Evolutionary conservation across 208 protist genomes (phyloP), one percentile per base, ranked within the genome.

Genomic region (Wallacemonas sp.): DNA sequence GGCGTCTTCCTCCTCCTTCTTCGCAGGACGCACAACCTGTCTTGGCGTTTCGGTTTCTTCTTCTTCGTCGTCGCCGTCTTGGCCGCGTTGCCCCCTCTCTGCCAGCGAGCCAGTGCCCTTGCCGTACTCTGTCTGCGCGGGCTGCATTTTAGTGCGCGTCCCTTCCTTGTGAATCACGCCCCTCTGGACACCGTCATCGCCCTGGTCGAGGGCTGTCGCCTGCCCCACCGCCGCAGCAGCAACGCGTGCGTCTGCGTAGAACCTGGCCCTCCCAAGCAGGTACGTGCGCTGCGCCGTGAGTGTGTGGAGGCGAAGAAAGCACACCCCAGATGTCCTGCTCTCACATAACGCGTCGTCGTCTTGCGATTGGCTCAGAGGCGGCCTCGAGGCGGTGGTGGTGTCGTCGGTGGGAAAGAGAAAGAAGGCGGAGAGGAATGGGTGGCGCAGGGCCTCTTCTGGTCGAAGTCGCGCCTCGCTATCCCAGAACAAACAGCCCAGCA

Each of bases 401-500:
- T 1, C 24, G 47, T 9, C 26, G 24, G 27, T 47, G 0, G 51
- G 28, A 38, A 58, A 58, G 1, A 58, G 21, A 34, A 77, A 75
- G 54, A 64, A 38, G 11, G 34, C 17, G 19, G 70, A 41, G 27
- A 94, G 42, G 34, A 66, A 88, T 5, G 77, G 85, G 67, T 94
- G 87, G 31, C 60, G 72, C 24, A 68, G 66, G 47, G 75, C 80
- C 54, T 93, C 79, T 17, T 56, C 66, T 1, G 85, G 66, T 11
- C 68, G 84, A 15, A 93, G 74, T n/a, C 89, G 82, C 63, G 83
- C 62, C 17, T 31, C 49, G 11, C 85, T 66, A 58, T 88, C 68
- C 71, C 75, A 95, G 41, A 55, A 69, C 6, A 94, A 65, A 45
- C 78, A 86, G 12, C 84, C 80, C 41, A 87, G 65, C 15, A 88